Conservation (phyloP, 192 early-diverging fungal genomes). For the Funneliformis mosseae region DNA sequence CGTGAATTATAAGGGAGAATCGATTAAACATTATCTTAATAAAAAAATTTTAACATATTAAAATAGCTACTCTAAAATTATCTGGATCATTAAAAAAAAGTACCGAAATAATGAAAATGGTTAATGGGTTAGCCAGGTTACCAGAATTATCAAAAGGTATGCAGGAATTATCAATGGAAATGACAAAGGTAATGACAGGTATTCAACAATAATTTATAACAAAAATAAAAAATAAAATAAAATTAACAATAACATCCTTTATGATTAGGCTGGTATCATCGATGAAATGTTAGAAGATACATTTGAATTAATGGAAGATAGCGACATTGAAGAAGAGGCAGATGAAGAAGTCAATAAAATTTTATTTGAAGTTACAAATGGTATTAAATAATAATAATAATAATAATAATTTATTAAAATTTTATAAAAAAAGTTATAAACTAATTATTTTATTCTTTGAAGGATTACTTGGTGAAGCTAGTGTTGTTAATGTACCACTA, state of each 20-base stretch:
- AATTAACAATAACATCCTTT: neutral
- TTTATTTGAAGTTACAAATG: constrained; percentile 87
- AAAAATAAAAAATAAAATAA: constrained; percentile 58
- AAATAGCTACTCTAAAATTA: constrained; percentile 80
- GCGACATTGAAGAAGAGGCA: constrained; percentile 91
- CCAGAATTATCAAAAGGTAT: constrained; percentile 83
- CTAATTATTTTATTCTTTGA: neutral
- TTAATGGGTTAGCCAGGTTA: constrained; percentile 85
- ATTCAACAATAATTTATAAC: constrained; percentile 57
- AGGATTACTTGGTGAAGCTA: constrained; percentile 62
- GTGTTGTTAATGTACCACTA: constrained; percentile 57
- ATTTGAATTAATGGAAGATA: constrained; percentile 85
- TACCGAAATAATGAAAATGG: constrained; percentile 87
- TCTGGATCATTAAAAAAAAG: constrained; percentile 86
- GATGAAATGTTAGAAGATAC: constrained; percentile 95
- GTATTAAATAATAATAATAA: constrained; percentile 40
- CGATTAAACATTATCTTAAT: neutral
- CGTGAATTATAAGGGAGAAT: neutral
- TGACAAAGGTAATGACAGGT: constrained; percentile 77
- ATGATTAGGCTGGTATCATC: constrained; percentile 84
- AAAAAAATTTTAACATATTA: neutral
- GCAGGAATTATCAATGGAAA: constrained; percentile 93
- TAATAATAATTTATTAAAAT: neutral
- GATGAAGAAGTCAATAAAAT: constrained; percentile 93
- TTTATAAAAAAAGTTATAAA: neutral